Evolutionary conservation across 139 green algal genomes (phyloP), one percentile per base, ranked within the genome.

Genomic region (Tetratostichococcus sp.): DNA sequence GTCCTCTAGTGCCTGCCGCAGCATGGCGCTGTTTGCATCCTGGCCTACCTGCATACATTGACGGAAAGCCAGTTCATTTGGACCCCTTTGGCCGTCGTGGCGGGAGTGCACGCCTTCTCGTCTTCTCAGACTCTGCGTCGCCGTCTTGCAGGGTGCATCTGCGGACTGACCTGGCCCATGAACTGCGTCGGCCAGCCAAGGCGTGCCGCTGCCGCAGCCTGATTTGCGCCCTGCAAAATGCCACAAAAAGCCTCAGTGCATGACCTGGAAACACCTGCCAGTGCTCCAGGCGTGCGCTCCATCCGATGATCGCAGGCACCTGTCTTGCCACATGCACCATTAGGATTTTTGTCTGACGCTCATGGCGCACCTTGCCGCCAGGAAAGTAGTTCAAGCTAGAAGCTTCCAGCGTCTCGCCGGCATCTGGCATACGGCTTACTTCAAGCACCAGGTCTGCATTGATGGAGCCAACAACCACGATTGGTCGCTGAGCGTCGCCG

Each of bases 401-500:
- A 14, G 87, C 90, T 0, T 73, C 76, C 1, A 97, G 32, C 22
- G 93, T 97, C 80, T 97, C 92, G 1, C 92, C 92, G 14, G 86
- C 78, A 30, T 82, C 69, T 1, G 92, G 91, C 1, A 97, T 65
- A 1, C 92, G 79, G 8, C 90, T 82, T 1, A 97, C 80, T 23
- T 80, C 66, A 16, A 95, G 72, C 2, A 96, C 89, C 1, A 95
- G 74, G 70, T 97, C 93, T 1, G 87, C 86, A 62, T 97, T 94
- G 22, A 88, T 42, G 11, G 66, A 81, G 0, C 83, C 83, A 22
- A 88, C 86, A 0, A 90, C 80, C 17, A 89, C 76, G 32, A 89
- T 74, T 22, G 80, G 80, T 43, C 19, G 50, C 50, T 62, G 50
- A 23, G 50, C 50, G 19, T 26, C 50, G 19, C 19, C 39, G 39